These are phyloP conservation scores for Penicillium hesseltinei DNA, from an alignment of 2,329 filamentous ascomycete genomes.

Conservation along the genomic window DNA sequence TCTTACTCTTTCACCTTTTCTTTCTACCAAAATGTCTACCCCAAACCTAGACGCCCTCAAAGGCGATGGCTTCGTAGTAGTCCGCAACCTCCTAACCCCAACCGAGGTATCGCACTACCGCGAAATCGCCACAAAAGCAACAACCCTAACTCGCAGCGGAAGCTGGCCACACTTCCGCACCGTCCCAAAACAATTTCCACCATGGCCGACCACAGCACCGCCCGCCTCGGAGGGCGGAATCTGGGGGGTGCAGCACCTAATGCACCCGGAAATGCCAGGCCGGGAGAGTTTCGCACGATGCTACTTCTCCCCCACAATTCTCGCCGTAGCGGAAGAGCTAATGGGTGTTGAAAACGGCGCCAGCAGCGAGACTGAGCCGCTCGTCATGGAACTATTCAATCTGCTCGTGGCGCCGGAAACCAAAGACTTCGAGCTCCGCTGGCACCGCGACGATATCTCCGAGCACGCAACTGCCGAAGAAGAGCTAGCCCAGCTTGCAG, in stretches of 20 bases:
- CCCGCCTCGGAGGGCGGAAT: conserved; percentile 60
- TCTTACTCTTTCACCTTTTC: not conserved
- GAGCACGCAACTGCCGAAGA: conserved; percentile 64
- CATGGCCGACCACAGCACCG: conserved; percentile 64
- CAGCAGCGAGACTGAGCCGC: conserved; percentile 53
- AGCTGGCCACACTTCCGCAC: conserved; percentile 80
- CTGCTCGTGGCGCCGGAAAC: conserved; percentile 71
- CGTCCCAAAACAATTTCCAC: conserved; percentile 86
- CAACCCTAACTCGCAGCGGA: conserved; percentile 63
- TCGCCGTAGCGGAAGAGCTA: conserved; percentile 64
- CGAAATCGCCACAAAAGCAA: conserved; percentile 57
- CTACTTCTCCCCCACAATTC: conserved; percentile 69
- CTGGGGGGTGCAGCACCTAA: conserved; percentile 84
- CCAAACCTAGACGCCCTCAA: conserved; percentile 57
- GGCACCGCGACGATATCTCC: conserved; percentile 83
- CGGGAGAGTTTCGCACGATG: conserved; percentile 60
- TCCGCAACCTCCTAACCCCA: conserved; percentile 62
- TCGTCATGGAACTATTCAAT: conserved; percentile 88
- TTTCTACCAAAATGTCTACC: conserved; percentile 21
- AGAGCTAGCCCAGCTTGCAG: conserved; percentile 60
- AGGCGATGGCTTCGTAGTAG: conserved; percentile 71
- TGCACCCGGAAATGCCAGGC: conserved; percentile 69
- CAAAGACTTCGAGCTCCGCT: conserved; percentile 68
- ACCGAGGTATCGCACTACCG: conserved; percentile 60
- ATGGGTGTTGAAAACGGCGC: conserved; percentile 47